Base-by-base conservation (phyloP, 257 asterid species). In the Ophiorrhiza pumila region DNA sequence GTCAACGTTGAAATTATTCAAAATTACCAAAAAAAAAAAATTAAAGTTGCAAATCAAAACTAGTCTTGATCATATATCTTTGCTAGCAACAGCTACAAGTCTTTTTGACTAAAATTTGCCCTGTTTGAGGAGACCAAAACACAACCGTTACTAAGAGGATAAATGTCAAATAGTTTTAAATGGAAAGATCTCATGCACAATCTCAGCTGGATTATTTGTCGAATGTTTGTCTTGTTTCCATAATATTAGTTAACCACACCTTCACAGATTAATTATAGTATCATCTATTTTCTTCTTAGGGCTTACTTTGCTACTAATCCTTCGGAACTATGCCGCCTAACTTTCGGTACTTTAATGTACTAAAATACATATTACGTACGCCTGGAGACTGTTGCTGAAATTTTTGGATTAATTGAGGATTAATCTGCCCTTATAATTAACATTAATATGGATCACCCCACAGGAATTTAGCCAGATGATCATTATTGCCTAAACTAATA, bases 61-160 rank as follows among this genome's bases (percentile, higher is more conserved):
- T 18, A 12, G 5, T 20, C 27, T n/a, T 23, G n/a, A n/a, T 9
- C 32, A 1, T 9, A 2, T 52, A 22, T 22, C 35, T 27, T 25
- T 57, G 0, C 41, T 27, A 59, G 65, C 31, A 27, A 29, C 41
- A 31, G 1, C 39, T 1, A 1, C 9, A 57, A 20, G n/a, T 62
- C 20, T 35, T 39, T n/a, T 22, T 39, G 34, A 22, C 32, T 22
- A 68, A 11, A 22, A 27, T 41, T 42, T 42, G 34, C 68, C 57
- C 3, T 9, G 18, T 17, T 58, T 42, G 68, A 42, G 59, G 58
- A 59, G 76, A 71, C 46, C 68, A 47, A 15, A 49, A 22, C 42
- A 49, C 22, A 60, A 47, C 14, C 32, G 50, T 4, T 6, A 55
- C 52, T 22, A 15, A 69, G 18, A n/a, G 12, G 50, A 32, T 5